Evolutionary conservation across 2,329 filamentous ascomycete genomes (phyloP), one percentile per base, ranked within the genome.

Genomic region (Verticillium zaregamsianum): DNA sequence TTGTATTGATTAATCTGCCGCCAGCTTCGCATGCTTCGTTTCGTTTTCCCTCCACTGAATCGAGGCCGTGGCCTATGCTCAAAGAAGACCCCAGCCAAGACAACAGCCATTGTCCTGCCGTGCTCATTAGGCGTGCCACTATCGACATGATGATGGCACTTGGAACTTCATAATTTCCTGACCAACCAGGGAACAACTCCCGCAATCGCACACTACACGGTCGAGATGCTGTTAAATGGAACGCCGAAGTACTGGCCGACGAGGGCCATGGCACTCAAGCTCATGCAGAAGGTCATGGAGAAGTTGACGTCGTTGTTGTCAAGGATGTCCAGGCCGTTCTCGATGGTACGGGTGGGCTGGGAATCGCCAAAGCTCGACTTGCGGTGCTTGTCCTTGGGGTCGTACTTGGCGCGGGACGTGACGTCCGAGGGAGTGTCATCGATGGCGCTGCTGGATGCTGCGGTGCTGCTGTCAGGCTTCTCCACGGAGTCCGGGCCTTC

Each of bases 301-400:
- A 97, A 86, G 74, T 99, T 99, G 68, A 99, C 93, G 60, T 91
- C 90, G 74, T 99, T 99, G 75, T 99, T 99, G 75, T 96, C 93
- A 62, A 99, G 79, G 64, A 96, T 73, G 72, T 97, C 85, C 85
- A 77, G 81, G 58, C 72, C 92, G 67, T 80, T 90, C 75, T 91
- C 86, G 7, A 89, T 76, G 5, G 87, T 78, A 20, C 90, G 80
- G 59, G 87, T 88, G 63, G 89, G 84, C 68, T 80, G 81, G 61
- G 81, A 77, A 62, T 82, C 78, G 2, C 85, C 76, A 78, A 84
- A 83, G 69, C 80, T 86, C 7, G 81, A 68, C 69, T 75, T 77
- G 54, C 82, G 78, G 61, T 82, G 76, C 72, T 80, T 82, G 67
- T 81, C 77, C 60, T 75, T 76, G 8, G 77, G 69, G 32, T 75